phyloP scores from a whole-genome alignment of 805 yeast species.

The Myxozyma vanderwaltii region DNA sequence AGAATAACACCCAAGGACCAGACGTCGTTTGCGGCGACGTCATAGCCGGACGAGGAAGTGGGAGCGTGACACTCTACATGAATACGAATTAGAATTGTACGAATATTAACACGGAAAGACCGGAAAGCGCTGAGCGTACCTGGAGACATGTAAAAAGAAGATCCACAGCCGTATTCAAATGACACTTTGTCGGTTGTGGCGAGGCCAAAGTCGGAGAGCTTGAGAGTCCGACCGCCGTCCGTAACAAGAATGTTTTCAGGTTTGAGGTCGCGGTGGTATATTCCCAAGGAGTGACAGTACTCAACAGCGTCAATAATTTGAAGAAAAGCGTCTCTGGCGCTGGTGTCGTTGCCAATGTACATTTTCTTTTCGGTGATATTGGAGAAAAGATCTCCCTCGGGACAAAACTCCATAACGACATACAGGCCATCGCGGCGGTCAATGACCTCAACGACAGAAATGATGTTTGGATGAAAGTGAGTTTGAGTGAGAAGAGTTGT shows the following conservation, averaged over 20 bases:
- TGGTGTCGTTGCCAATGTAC: slow-evolving; percentile 52
- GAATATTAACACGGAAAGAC: no score
- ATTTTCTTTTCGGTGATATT: slow-evolving; percentile 71
- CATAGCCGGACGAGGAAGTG: slow-evolving; percentile 14
- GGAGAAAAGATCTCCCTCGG: slow-evolving; percentile 83
- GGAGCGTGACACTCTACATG: slow-evolving; percentile 19
- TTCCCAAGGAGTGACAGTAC: slow-evolving; percentile 78
- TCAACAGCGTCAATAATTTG: slow-evolving; percentile 83
- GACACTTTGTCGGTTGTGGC: slow-evolving; percentile 67
- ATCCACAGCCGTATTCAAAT: slow-evolving; percentile 79
- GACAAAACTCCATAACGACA: slow-evolving; percentile 82
- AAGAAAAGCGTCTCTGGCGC: slow-evolving; percentile 59
- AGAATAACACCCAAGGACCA: slow-evolving; percentile 86
- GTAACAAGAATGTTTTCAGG: slow-evolving; percentile 88
- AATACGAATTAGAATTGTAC: not conserved
- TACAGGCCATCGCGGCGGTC: slow-evolving; percentile 56
- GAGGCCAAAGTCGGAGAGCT: slow-evolving; percentile 86
- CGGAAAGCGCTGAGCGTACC: slow-evolving; percentile 45
- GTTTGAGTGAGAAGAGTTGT: slow-evolving; percentile 72
- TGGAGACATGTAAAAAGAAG: slow-evolving; percentile 91
- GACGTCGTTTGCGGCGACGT: slow-evolving; percentile 65
- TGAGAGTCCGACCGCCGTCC: slow-evolving; percentile 55
- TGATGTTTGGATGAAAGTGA: slow-evolving; percentile 76
- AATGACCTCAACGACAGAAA: slow-evolving; percentile 72
- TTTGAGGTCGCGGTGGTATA: slow-evolving; percentile 91